Conservation (phyloP, 495 filamentous ascomycete genomes). For the Aspergillus bertholletiae region DNA sequence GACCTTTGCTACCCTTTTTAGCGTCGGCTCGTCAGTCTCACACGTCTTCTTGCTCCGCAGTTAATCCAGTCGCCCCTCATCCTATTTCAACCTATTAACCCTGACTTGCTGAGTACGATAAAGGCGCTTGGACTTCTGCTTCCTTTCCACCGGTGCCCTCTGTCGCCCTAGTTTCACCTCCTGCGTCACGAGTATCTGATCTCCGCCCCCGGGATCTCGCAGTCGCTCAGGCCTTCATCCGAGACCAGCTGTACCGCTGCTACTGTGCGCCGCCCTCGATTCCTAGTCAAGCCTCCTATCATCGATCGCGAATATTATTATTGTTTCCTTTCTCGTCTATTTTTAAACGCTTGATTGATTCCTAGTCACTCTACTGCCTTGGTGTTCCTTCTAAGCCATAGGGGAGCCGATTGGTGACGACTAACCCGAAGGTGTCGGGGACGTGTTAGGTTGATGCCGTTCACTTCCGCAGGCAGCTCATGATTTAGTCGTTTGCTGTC, state of each 20-base stretch:
- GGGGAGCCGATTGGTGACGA: neutral
- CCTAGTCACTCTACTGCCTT: neutral
- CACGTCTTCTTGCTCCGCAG: conserved; percentile 24
- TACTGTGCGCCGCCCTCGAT: conserved; percentile 15
- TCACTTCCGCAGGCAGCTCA: conserved; percentile 25
- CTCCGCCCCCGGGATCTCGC: conserved; percentile 18
- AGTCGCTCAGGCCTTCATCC: conserved; percentile 19
- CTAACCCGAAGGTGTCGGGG: conserved; percentile 4
- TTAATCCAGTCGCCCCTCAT: conserved; percentile 24
- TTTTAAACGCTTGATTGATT: neutral
- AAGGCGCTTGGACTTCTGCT: conserved; percentile 1
- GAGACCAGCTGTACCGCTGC: conserved; percentile 7
- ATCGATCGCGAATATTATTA: conserved; percentile 8
- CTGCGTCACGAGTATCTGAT: conserved; percentile 17
- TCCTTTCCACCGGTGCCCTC: conserved; percentile 1
- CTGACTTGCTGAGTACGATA: neutral
- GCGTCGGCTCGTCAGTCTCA: conserved; percentile 26
- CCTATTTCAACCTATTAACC: conserved; percentile 8
- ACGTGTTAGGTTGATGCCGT: conserved; percentile 18
- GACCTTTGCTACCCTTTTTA: conserved; percentile 25
- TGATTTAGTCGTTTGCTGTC: conserved; percentile 23
- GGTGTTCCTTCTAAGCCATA: neutral
- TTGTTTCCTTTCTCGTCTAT: neutral
- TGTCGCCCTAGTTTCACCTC: conserved; percentile 17
- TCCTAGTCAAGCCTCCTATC: conserved; percentile 1